Percentiles rank a stretch among this genome's conserved stretches.
phyloP scores from a whole-genome alignment of 768 basidiomycete genomes.

The Sporobolomyces roseus region DNA sequence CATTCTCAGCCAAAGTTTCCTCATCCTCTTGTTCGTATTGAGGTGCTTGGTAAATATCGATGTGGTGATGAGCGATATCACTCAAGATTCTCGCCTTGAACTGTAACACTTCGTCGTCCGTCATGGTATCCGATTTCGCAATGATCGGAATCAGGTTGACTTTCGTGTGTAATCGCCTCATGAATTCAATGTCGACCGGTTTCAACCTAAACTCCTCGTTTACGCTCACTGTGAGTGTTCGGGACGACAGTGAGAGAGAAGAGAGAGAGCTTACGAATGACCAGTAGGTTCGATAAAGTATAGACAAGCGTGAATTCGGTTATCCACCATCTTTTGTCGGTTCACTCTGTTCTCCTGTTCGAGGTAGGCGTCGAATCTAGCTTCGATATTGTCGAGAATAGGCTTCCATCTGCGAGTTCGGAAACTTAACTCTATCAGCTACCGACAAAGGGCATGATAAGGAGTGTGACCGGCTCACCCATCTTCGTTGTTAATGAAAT shows the following conservation, averaged over 20 bases:
- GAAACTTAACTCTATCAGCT: not conserved
- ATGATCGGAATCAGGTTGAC: slow-evolving; percentile 99
- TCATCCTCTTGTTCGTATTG: slow-evolving; percentile 98
- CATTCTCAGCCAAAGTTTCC: slow-evolving; percentile 93
- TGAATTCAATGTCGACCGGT: slow-evolving; percentile 97
- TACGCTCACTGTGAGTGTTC: too few species aligned
- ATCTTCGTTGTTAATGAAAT: slow-evolving; percentile 99
- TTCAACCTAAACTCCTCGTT: too few species aligned
- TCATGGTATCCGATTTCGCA: slow-evolving; percentile 95
- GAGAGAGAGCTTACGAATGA: too few species aligned
- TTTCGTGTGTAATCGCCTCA: slow-evolving; percentile 92
- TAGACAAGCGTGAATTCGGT: slow-evolving; percentile 95
- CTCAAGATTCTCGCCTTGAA: slow-evolving; percentile 82
- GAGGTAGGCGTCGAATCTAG: slow-evolving; percentile 92
- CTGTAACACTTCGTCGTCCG: slow-evolving; percentile 85
- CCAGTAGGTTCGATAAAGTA: slow-evolving; percentile 99
- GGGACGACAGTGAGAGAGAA: too few species aligned
- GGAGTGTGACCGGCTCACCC: slow-evolving; percentile 57
- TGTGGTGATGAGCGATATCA: slow-evolving; percentile 91
- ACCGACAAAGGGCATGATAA: not conserved
- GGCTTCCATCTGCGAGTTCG: slow-evolving; percentile 80
- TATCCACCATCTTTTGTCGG: slow-evolving; percentile 85
- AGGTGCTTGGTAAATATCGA: slow-evolving; percentile 96
- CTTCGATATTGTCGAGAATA: slow-evolving; percentile 95
- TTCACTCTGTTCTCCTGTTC: slow-evolving; percentile 99